These are phyloP conservation scores for Clavaria fumosa DNA, from an alignment of 768 basidiomycete species.

Conservation along the genomic window DNA sequence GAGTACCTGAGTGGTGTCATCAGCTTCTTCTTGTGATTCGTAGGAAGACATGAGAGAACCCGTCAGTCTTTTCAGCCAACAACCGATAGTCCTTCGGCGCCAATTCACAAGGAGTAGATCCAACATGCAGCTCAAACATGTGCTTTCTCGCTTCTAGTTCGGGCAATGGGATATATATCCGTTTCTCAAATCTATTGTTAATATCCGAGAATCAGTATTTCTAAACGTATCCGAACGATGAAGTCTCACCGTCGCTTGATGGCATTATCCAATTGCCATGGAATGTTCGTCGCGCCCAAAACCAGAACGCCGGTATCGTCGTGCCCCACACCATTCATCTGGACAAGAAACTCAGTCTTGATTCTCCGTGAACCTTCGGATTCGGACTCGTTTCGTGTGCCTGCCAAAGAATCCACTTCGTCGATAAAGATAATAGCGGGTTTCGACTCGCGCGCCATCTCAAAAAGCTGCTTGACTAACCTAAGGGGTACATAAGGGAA, in stretches of 20 bases:
- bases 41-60: constrained; percentile 15
- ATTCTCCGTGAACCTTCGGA: constrained; percentile 94
- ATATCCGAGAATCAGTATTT: background rate
- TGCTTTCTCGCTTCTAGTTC: constrained; percentile 79
- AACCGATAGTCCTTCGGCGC: constrained; percentile 59
- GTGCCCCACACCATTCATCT: constrained; percentile 98
- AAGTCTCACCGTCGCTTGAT: constrained; percentile 76
- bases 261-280: constrained; percentile 94
- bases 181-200: constrained; percentile 71
- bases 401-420: constrained; percentile 92
- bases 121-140: constrained; percentile 97
- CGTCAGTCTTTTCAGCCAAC: constrained; percentile 80
- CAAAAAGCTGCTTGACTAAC: constrained; percentile 90
- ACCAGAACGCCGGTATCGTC: constrained; percentile 95
- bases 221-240: background rate
- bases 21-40: background rate
- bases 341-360: constrained; percentile 95
- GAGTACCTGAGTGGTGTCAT: constrained; percentile 33
- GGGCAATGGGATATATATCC: constrained; percentile 96
- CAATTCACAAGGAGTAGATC: constrained; percentile 80
- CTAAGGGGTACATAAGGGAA: constrained; percentile 23
- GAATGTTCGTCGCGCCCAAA: constrained; percentile 95
- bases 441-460: constrained; percentile 90
- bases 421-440: constrained; percentile 99
- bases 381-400: constrained; percentile 91